Evolutionary conservation across 768 basidiomycete genomes (phyloP).

Genomic region (Serendipita indica): DNA sequence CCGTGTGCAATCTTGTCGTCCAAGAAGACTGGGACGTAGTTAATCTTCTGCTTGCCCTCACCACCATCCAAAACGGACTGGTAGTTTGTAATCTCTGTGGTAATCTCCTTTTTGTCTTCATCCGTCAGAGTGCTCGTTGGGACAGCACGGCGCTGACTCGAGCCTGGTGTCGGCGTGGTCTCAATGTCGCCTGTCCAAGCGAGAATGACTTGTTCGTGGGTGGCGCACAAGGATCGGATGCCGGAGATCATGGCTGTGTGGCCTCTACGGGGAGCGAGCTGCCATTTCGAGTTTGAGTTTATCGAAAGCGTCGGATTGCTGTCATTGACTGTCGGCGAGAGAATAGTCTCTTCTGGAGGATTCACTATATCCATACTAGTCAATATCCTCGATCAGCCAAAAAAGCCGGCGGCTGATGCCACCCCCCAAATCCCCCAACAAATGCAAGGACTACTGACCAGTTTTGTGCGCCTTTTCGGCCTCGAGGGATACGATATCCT

Average conservation of each 20-base stretch:
- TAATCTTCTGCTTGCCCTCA: constrained; percentile 36
- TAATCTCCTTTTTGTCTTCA: constrained; percentile 51
- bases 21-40: constrained; percentile 82
- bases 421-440: neutral
- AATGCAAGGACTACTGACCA: constrained; percentile 11
- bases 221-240: constrained; percentile 65
- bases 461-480: neutral
- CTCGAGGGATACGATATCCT: neutral
- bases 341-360: neutral
- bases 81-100: constrained; percentile 48
- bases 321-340: neutral
- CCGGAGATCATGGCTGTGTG: constrained; percentile 94
- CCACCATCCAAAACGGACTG: constrained; percentile 24
- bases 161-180: constrained; percentile 28
- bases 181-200: constrained; percentile 90
- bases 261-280: constrained; percentile 62
- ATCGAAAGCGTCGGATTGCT: constrained; percentile 12
- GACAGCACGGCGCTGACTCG: constrained; percentile 24
- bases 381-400: too few relatives aligned
- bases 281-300: constrained; percentile 40
- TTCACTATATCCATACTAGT: too few relatives aligned
- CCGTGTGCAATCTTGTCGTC: constrained; percentile 80
- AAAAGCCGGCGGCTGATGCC: neutral
- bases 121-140: constrained; percentile 37
- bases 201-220: constrained; percentile 81